phyloP scores from a whole-genome alignment of 1,139 yeast species.

The Hemisphaericaspora xylanilytica region DNA sequence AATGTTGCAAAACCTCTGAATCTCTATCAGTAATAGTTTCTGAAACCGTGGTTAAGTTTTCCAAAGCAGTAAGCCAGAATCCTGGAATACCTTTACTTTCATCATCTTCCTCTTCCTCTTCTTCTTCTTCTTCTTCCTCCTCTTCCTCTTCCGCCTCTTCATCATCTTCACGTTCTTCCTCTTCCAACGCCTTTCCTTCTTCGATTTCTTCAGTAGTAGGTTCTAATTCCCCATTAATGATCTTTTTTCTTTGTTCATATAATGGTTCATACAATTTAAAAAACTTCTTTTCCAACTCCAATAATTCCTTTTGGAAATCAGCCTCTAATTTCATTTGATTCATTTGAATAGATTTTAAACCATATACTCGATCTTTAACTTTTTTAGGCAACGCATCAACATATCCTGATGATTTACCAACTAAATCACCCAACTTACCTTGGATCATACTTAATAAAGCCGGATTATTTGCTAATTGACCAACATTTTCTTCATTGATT shows the following conservation, averaged over 20 bases:
- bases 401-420: slow-evolving; percentile 87
- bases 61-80: slow-evolving; percentile 95
- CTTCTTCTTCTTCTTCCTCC: slow-evolving; percentile 46
- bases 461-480: slow-evolving; percentile 66
- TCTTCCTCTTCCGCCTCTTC: slow-evolving; percentile 37
- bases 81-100: slow-evolving; percentile 76
- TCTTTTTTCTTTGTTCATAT: slow-evolving; percentile 68
- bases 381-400: slow-evolving; percentile 71
- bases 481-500: slow-evolving; percentile 44
- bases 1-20: slow-evolving; percentile 70
- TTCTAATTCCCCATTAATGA: slow-evolving; percentile 69
- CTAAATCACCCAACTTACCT: slow-evolving; percentile 80
- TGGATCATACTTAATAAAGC: slow-evolving; percentile 82
- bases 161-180: slow-evolving; percentile 46
- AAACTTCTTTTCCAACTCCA: slow-evolving; percentile 82
- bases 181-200: slow-evolving; percentile 68
- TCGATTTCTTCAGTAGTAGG: slow-evolving; percentile 78
- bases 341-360: slow-evolving; percentile 81
- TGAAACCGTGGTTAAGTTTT: slow-evolving; percentile 76
- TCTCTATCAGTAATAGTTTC: slow-evolving; percentile 91
- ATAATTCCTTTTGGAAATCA: slow-evolving; percentile 85
- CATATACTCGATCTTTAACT: slow-evolving; percentile 76
- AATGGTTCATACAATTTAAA: slow-evolving; percentile 74
- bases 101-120: slow-evolving; percentile 39
- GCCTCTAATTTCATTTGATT: slow-evolving; percentile 82